Percentiles rank a stretch among this genome's conserved stretches.
Conservation (phyloP, 2,329 filamentous ascomycete species). For the Aureobasidium sp. region DNA sequence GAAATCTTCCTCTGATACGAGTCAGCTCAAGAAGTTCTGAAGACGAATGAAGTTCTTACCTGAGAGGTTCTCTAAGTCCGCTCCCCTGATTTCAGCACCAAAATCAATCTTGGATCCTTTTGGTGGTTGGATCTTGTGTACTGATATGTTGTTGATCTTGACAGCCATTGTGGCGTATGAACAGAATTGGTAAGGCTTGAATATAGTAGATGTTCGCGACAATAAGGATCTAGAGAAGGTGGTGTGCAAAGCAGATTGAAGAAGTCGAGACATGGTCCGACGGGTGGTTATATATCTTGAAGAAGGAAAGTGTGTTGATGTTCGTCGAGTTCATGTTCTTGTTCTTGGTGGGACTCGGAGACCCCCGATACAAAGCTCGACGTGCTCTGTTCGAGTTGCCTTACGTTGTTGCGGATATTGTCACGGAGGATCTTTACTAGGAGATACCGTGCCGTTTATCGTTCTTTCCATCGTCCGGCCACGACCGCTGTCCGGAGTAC, state of each 20-base stretch:
- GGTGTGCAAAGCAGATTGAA: background rate
- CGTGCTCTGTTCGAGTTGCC: background rate
- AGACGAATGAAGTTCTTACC: background rate
- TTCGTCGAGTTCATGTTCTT: background rate
- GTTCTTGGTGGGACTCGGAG: background rate
- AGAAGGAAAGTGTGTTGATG: background rate
- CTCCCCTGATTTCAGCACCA: slow-evolving; percentile 22
- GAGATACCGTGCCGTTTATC: background rate
- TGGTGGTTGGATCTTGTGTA: slow-evolving; percentile 19
- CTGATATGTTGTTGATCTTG: slow-evolving; percentile 19
- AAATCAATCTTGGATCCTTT: slow-evolving; percentile 19
- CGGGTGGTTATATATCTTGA: background rate
- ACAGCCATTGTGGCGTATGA: slow-evolving; percentile 11
- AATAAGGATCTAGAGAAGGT: background rate
- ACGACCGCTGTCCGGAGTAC: background rate
- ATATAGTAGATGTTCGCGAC: background rate
- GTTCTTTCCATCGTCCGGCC: background rate
- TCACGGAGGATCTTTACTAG: background rate
- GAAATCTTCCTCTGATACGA: slow-evolving; percentile 61
- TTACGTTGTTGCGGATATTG: background rate
- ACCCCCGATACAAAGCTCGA: background rate
- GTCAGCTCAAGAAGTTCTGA: background rate
- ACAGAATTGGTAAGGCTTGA: background rate
- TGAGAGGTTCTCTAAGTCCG: slow-evolving; percentile 22
- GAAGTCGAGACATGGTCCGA: background rate